These are phyloP conservation scores for Lathyrus tuberosus DNA, from an alignment of 306 rosid species.

Conservation along the genomic window DNA sequence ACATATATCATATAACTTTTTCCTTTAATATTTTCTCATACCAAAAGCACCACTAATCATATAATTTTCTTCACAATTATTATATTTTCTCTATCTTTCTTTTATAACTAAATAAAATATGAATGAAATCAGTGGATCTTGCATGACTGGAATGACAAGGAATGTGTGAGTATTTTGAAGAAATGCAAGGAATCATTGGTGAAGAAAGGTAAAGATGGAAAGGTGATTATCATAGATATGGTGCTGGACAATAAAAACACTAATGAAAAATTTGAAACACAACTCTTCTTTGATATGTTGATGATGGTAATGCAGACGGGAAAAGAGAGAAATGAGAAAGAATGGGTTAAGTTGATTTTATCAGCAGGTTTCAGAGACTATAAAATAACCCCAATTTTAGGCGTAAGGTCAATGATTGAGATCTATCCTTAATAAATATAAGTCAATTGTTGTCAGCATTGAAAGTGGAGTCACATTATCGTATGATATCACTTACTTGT, in stretches of 20 bases:
- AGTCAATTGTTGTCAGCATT: no score
- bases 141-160: not conserved
- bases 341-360: not conserved
- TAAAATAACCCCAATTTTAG: not conserved
- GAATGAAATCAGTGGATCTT: not conserved
- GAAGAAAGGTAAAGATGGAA: not conserved
- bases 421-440: not conserved
- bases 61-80: not conserved
- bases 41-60: not conserved
- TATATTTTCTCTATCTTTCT: not conserved
- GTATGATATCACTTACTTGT: no score
- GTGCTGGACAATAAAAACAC: not conserved
- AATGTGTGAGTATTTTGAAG: not conserved
- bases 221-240: not conserved
- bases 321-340: not conserved
- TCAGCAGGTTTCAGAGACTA: not conserved
- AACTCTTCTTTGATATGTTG: constrained; percentile 5
- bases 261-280: not conserved
- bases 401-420: not conserved
- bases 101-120: not conserved
- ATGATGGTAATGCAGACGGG: not conserved
- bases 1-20: no score
- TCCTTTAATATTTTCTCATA: no score
- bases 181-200: not conserved
- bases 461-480: no score